Base-by-base conservation (phyloP, 306 rosid genomes). In the Cucurbita argyrosperma region DNA sequence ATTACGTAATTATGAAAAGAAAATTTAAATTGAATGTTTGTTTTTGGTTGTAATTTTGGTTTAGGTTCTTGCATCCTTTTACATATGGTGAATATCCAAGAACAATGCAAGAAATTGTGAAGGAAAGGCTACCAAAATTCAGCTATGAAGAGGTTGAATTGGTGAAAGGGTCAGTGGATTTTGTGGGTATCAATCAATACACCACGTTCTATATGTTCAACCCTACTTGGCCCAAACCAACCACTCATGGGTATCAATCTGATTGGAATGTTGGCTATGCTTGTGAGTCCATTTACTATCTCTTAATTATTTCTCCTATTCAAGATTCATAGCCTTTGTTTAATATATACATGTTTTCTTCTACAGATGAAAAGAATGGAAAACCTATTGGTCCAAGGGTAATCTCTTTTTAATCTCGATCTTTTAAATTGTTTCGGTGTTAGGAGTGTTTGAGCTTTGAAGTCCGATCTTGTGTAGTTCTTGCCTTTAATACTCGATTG, bases 21-120 rank as follows among this genome's bases (percentile, higher is more conserved):
- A 30, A 30, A 30, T 30, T 30, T 30, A 3, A 2, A 30, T 30
- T 30, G 35, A 30, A 30, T 30, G 4, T 30, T 30, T 30, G 35
- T 30, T 30, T 30, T 30, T 30, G 35, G 35, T 30, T 30, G 35
- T 30, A 30, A 30, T 43, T 43, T 82, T 80, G 52, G 37, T 18
- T 42, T 74, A 93, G 98, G 98, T 93, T 90, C 80, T 63, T 93
- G 74, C 96, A 93, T 77, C 98, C 98, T 15, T 59, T 93, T 55
- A 90, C 87, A 13, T 90, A 87, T 59, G 98, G 98, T 1, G 97
- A 90, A 82, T 93, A 93, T 82, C 98, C 98, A 43, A 90, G 14
- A 81, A 89, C 97, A 30, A 82, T 93, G 65, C 92, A 93, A 84
- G 43, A 55, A 0, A 90, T 90, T 75, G 98, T 89, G 50, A 93